These are phyloP conservation scores for Acer campestre DNA, from an alignment of 345 rosid genomes.

Conservation along the genomic window DNA sequence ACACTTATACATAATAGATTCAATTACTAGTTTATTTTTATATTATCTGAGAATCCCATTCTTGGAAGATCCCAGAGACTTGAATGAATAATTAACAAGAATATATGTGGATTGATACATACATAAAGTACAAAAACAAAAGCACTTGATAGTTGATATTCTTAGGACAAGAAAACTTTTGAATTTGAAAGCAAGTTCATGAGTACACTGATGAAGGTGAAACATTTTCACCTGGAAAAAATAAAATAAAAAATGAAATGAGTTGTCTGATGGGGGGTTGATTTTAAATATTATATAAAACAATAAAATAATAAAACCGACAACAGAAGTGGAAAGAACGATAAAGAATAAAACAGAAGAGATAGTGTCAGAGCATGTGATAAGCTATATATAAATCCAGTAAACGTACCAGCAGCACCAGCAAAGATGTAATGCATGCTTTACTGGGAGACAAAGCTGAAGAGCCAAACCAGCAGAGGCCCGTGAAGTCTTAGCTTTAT, in stretches of 20 bases:
- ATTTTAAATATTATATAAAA: too few species aligned
- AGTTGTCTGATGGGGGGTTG: background rate
- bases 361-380: constrained; percentile 54
- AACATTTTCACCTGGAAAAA: background rate
- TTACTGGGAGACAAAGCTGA: constrained; percentile 34
- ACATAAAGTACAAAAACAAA: too few species aligned
- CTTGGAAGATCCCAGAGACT: too few species aligned
- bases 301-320: background rate
- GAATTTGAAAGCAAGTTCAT: background rate
- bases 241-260: background rate
- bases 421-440: background rate
- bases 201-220: background rate
- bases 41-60: too few species aligned
- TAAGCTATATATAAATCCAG: constrained; percentile 14
- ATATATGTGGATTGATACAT: too few species aligned
- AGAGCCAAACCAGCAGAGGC: constrained; percentile 35
- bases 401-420: constrained; percentile 19
- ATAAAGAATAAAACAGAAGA: constrained; percentile 40
- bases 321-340: constrained; percentile 32
- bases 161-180: background rate
- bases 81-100: too few species aligned
- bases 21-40: too few species aligned
- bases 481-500: constrained; percentile 41
- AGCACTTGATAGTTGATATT: too few species aligned
- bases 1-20: too few species aligned